Base-by-base conservation (phyloP, 2,329 filamentous ascomycete species). In the Apiospora malaysiana region DNA sequence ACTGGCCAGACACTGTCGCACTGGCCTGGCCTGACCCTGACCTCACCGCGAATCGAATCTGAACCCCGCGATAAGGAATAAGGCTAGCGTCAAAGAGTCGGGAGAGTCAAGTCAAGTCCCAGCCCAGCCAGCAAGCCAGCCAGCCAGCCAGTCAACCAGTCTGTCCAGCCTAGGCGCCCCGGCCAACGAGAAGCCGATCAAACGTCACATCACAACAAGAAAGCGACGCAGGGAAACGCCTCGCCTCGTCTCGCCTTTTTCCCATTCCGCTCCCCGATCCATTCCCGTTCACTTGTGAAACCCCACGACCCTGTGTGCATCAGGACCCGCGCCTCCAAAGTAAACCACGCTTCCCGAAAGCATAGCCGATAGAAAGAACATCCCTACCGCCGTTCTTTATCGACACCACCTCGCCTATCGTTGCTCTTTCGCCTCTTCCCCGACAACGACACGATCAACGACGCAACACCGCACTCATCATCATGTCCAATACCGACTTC, bases 401-500 rank as follows among this genome's bases (percentile, higher is more conserved):
- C 59, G 27, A 66, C 27, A 9, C 51, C 23, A 32, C 51, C 23
- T n/a, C 37, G 27, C 37, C 37, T 40, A 37, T 65, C 27, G 14
- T 65, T 65, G 16, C 27, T 27, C 27, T 51, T 25, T 51, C 10
- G 47, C n/a, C 46, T 49, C 46, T 63, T 6, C 14, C 40, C 59
- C 59, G 18, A 16, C 59, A 25, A 43, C 40, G 51, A 45, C 42
- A 45, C 42, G 12, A 14, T 16, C 42, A 45, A 12, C 42, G 42
- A 45, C 42, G 16, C 42, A 14, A 45, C 5, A 16, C n/a, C 43
- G 43, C 37, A 12, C 18, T 23, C 59, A 4, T 79, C 83, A 86
- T 79, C 78, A 98, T 98, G 95, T 97, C 94, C 77, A 94, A 95
- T 81, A 97, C 94, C 82, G 96, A 99, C 85, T 99, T 98, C 82